Evolutionary conservation across 495 filamentous ascomycete species (phyloP).

Genomic region (Zalerion maritima): DNA sequence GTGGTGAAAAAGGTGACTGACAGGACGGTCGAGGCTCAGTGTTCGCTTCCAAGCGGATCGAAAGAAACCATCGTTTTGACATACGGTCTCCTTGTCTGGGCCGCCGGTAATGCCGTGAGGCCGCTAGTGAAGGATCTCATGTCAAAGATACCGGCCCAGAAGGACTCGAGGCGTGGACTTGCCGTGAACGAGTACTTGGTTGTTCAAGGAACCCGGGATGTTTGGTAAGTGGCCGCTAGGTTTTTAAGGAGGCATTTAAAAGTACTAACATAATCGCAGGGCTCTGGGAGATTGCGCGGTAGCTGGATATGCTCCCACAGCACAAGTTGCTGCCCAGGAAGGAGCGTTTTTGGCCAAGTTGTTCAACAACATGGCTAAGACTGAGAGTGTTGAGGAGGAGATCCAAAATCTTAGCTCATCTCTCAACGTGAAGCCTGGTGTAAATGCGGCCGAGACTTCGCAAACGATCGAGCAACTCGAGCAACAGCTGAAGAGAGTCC

Average conservation of each 20-base stretch:
- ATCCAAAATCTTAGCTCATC: conserved; percentile 43
- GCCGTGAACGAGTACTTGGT: conserved; percentile 97
- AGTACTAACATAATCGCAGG: too few relatives aligned
- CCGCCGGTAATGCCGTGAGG: conserved; percentile 90
- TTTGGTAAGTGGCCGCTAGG: conserved; percentile 76
- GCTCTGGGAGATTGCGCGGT: conserved; percentile 68
- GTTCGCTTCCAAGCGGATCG: conserved; percentile 69
- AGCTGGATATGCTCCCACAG: conserved; percentile 93
- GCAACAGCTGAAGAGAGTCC: conserved; percentile 73
- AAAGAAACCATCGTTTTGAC: conserved; percentile 72
- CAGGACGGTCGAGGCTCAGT: conserved; percentile 85
- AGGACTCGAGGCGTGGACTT: conserved; percentile 85
- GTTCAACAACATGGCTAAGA: conserved; percentile 97
- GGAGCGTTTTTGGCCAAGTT: conserved; percentile 88
- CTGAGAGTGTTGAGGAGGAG: conserved; percentile 59
- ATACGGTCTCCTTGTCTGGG: conserved; percentile 95
- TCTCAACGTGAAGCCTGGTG: conserved; percentile 34
- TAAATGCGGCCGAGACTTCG: conserved; percentile 48
- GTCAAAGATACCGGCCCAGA: conserved; percentile 81
- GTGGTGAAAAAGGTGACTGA: conserved; percentile 97
- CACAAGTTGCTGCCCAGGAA: conserved; percentile 92
- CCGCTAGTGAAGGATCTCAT: conserved; percentile 82
- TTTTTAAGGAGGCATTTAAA: conserved; percentile 68
- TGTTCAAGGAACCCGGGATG: conserved; percentile 87
- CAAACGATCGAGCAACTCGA: conserved; percentile 72